These are phyloP conservation scores for Pigoraptor vietnamica DNA, from an alignment of 78 protist species.

Conservation along the genomic window DNA sequence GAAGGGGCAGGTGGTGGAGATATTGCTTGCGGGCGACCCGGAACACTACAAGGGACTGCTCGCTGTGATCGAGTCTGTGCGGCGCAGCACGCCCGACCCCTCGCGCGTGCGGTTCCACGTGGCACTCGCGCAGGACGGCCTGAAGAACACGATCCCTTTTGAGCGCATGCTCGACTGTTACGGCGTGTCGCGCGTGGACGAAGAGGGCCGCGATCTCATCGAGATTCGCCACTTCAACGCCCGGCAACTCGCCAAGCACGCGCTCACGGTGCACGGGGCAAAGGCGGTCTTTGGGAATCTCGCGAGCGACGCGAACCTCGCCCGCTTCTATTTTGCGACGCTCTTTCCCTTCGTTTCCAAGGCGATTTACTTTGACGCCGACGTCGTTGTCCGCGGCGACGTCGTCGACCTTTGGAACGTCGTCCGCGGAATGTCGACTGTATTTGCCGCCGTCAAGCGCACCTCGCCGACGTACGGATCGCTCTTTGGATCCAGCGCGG, in stretches of 20 bases:
- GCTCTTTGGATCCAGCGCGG: not conserved
- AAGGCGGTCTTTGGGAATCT: not conserved
- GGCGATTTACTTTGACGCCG: not conserved
- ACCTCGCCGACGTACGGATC: not conserved
- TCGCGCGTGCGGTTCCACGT: not conserved
- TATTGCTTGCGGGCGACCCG: not conserved
- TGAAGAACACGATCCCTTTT: not conserved
- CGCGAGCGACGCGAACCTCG: not conserved
- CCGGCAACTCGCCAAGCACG: not conserved
- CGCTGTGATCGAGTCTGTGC: not conserved
- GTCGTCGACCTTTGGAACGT: not conserved
- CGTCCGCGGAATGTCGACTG: not conserved
- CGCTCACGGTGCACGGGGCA: not conserved
- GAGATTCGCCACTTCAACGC: not conserved
- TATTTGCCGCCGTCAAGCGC: not conserved
- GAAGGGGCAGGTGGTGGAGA: not conserved
- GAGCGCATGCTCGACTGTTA: not conserved
- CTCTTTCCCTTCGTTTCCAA: not conserved
- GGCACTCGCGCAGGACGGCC: not conserved
- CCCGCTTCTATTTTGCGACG: not conserved
- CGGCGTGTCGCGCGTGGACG: not conserved
- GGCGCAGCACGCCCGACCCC: not conserved
- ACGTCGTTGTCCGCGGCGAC: not conserved
- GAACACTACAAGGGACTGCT: not conserved
- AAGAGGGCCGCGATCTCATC: not conserved